Evolutionary conservation across 169 alveolate species (phyloP).

Genomic region (Eimeria tenella): DNA sequence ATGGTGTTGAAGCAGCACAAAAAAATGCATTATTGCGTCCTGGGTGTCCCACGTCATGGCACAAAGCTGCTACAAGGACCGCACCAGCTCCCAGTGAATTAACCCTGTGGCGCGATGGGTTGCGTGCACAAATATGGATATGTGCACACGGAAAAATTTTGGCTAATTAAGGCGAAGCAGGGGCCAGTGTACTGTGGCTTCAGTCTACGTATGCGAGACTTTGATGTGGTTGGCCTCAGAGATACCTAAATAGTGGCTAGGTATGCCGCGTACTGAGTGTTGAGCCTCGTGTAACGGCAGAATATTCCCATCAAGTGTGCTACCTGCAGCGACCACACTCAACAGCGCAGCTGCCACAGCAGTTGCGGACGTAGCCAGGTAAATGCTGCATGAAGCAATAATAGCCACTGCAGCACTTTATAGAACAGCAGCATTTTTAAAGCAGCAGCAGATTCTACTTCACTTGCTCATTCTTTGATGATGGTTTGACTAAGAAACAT

Average conservation of each 20-base stretch:
- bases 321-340: neutral
- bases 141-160: neutral
- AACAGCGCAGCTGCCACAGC: neutral
- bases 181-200: no score
- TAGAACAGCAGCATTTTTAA: no score
- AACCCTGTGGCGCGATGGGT: neutral
- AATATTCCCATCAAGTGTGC: slow-evolving; percentile 1
- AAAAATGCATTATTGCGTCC: slow-evolving; percentile 91
- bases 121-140: neutral
- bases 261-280: neutral
- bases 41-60: slow-evolving; percentile 96
- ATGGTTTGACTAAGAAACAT: neutral
- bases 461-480: neutral
- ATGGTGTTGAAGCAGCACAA: slow-evolving; percentile 86
- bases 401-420: no score
- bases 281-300: neutral
- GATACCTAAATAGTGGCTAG: no score
- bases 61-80: slow-evolving; percentile 90
- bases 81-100: slow-evolving; percentile 78
- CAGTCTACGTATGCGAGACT: no score
- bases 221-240: no score
- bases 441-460: no score
- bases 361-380: no score
- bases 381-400: no score
- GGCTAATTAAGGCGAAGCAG: no score